phyloP scores from a whole-genome alignment of 306 rosid species.

The Luffa aegyptiaca region DNA sequence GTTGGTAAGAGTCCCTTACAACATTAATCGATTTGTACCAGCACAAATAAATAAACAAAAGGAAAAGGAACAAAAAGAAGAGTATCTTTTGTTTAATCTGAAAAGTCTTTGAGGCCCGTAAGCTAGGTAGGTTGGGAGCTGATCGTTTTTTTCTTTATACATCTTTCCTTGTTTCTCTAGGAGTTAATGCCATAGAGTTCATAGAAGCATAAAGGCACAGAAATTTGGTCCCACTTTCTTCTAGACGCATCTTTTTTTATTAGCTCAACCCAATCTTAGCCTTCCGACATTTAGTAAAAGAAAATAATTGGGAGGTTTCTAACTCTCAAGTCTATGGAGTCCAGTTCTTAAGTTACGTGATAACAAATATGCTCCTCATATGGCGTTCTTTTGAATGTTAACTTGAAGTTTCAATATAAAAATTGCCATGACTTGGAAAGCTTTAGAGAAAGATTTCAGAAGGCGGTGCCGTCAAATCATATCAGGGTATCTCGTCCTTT shows the following conservation, averaged over 20 bases:
- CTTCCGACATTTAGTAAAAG: constrained; percentile 46
- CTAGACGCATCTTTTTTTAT: constrained; percentile 53
- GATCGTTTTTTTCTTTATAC: not conserved
- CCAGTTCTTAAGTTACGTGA: constrained; percentile 16
- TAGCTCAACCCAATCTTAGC: constrained; percentile 69
- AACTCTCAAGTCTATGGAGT: constrained; percentile 77
- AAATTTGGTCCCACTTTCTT: constrained; percentile 45
- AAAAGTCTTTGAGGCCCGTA: not conserved
- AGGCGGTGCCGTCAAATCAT: not conserved
- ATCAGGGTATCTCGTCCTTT: constrained; percentile 1
- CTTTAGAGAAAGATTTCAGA: not conserved
- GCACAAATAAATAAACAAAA: not conserved
- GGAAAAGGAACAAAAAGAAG: not conserved
- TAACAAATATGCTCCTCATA: constrained; percentile 18
- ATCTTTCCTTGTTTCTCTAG: constrained; percentile 16
- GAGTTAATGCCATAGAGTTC: constrained; percentile 30
- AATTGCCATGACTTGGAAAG: not conserved
- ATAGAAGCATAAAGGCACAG: constrained; percentile 21
- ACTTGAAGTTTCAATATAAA: not conserved
- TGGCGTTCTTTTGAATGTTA: not conserved
- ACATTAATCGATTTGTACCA: not conserved
- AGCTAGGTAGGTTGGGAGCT: not conserved
- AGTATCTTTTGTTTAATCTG: not conserved
- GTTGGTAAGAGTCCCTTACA: not conserved
- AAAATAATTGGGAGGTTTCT: constrained; percentile 56